Base-by-base conservation (phyloP, 2,329 filamentous ascomycete species). In the Acarospora socialis region DNA sequence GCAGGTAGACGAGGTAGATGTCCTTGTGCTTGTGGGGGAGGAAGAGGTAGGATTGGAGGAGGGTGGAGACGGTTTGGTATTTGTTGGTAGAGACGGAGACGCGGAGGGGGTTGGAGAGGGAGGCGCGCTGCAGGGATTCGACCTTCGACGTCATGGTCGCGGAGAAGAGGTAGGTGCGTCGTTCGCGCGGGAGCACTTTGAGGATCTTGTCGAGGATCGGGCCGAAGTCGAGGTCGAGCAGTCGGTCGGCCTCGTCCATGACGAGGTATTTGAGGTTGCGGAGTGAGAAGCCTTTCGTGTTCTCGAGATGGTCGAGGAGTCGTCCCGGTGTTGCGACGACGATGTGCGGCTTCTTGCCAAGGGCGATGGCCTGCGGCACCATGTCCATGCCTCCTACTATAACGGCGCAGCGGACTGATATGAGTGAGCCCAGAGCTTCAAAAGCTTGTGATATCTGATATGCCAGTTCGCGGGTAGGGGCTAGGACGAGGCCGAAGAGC, bases 371-470 rank as follows among this genome's bases (percentile, higher is more conserved):
- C 53, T 98, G 90, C 0, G 81, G 71, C 1, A 94, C 81, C 82
- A 94, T 94, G 43, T 95, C 87, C 66, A 95, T 76, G 25, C 90
- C 90, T 46, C 90, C 90, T 1, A 95, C 81, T 25, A 98, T 74
- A 10, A 87, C 77, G 5, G 81, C 77, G 48, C 76, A 83, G 48
- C 83, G 74, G 21, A 95, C 78, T n/a, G 76, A 79, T 44, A 98
- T 94, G 17, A 84, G 65, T 7, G 81, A 76, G 4, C 87, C 86
- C 1, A 98, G 68, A 0, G 81, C 81, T 50, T 94, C 86, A 44
- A 94, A 87, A 3, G 80, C 68, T 51, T 92, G 72, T 4, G 79
- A 77, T 43, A 94, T 95, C 54, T 98, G 90, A 38, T 81, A 80
- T 3, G 90, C 90, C 35, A 98, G 57, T 61, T 98, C 90, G 52